phyloP scores from a whole-genome alignment of 345 rosid genomes.

The Gossypium bickii region DNA sequence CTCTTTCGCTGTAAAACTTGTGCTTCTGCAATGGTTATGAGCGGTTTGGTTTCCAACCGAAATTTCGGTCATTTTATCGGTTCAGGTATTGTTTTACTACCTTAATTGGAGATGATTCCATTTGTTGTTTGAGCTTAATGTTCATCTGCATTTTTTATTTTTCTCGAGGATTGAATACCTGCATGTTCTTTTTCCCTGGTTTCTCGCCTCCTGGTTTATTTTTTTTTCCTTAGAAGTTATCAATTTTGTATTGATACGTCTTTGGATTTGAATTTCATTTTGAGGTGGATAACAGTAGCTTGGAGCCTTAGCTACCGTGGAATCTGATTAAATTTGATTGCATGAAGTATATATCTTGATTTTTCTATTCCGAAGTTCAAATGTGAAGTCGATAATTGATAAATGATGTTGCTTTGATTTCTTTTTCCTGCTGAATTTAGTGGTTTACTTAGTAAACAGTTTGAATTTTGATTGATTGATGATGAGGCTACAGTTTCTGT shows the following conservation, averaged over 20 bases:
- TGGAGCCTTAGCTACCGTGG: background rate
- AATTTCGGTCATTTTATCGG: slow-evolving; percentile 50
- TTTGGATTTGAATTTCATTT: background rate
- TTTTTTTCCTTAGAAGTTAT: background rate
- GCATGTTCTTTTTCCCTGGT: background rate
- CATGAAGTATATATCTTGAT: background rate
- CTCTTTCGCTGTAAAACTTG: background rate
- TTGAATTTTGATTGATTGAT: slow-evolving; percentile 1
- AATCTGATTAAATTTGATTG: background rate
- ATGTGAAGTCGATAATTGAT: background rate
- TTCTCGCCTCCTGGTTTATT: background rate
- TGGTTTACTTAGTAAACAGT: background rate
- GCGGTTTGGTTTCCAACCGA: slow-evolving; percentile 68
- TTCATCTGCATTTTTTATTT: slow-evolving; percentile 21
- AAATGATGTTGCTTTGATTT: background rate
- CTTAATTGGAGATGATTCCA: background rate
- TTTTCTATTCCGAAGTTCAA: background rate
- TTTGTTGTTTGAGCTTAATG: background rate
- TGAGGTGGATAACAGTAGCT: background rate
- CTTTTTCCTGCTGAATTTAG: background rate
- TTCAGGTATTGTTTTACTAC: slow-evolving; percentile 42
- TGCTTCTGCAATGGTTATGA: slow-evolving; percentile 57
- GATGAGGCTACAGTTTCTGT: background rate
- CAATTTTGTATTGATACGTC: background rate
- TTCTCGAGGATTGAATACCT: background rate